Conservation (phyloP, 1,284 basidiomycete species). For the Meira nashicola region DNA sequence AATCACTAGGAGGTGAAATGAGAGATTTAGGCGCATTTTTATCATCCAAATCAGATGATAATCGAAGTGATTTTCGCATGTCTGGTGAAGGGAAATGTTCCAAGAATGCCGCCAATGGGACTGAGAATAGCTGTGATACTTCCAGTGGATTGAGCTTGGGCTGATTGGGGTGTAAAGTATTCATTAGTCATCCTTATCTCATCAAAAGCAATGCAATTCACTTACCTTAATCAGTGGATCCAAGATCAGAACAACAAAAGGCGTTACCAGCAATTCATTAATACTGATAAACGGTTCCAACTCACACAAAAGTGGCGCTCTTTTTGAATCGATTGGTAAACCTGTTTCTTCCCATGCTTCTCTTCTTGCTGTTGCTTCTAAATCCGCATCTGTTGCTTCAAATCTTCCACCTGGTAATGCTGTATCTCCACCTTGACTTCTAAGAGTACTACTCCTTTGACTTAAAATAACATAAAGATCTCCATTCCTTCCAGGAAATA, state of each 20-base stretch:
- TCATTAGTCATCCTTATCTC: neutral
- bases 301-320: conserved; percentile 37
- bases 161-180: conserved; percentile 5
- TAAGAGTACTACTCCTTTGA: conserved; percentile 26
- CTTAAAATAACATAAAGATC: conserved; percentile 45
- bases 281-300: conserved; percentile 42
- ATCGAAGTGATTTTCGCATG: conserved; percentile 20
- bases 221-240: conserved; percentile 27
- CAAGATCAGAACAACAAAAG: conserved; percentile 37
- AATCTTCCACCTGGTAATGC: conserved; percentile 48
- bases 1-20: conserved; percentile 37
- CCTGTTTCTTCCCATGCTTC: conserved; percentile 38
- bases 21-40: conserved; percentile 33
- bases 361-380: conserved; percentile 39
- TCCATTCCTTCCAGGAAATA: conserved; percentile 39
- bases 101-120: conserved; percentile 42
- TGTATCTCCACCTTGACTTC: conserved; percentile 46
- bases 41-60: conserved; percentile 19
- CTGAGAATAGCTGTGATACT: conserved; percentile 37
- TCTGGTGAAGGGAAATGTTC: conserved; percentile 28
- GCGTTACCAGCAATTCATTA: conserved; percentile 49
- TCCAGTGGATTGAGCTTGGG: conserved; percentile 35
- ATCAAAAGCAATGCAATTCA: neutral
- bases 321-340: conserved; percentile 26
- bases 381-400: conserved; percentile 33